Base-by-base conservation (phyloP, 805 yeast genomes). In the Kluyveromyces dobzhanskii region DNA sequence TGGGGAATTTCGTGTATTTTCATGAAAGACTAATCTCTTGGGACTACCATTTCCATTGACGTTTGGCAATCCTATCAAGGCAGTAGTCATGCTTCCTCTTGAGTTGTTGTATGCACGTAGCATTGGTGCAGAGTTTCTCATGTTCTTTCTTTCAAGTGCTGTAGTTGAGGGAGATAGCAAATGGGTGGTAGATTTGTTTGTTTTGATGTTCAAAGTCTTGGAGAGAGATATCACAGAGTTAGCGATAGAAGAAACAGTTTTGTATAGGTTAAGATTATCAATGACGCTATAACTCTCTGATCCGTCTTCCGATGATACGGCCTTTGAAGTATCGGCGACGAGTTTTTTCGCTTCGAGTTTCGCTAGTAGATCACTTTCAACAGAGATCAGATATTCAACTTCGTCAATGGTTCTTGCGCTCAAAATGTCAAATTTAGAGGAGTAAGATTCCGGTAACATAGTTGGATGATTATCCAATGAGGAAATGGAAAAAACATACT, bases 361-460 rank as follows among this genome's bases (percentile, higher is more conserved):
- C n/a, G 42, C 42, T 26, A 63, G 29, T 5, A 66, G 44, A n/a
- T 59, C 56, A 43, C 66, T 63, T 49, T 73, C 76, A 48, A 67
- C 65, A 9, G 75, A 51, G 4, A 76, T 64, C 34, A 77, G 57
- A 44, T 59, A 70, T 49, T 78, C 82, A 34, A 80, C 71, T 53
- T 83, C 88, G 47, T 77, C 81, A 19, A 80, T 70, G 2, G 83
- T 76, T 52, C 86, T 65, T 2, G 85, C 85, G 56, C 85, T 76
- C 41, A 83, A 57, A 7, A 79, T 62, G 57, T 82, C 90, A 42
- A 76, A 68, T 46, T 76, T 70, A 2, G 59, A 47, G n/a, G 48
- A 39, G 16, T 43, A 38, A 2, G 44, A 30, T 30, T 41, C 40
- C 12, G 28, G 12, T 7, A 47, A 37, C n/a, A 44, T 42, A 28